Evolutionary conservation across 1,139 yeast species (phyloP).

Genomic region (Yamadazyma mexicana): DNA sequence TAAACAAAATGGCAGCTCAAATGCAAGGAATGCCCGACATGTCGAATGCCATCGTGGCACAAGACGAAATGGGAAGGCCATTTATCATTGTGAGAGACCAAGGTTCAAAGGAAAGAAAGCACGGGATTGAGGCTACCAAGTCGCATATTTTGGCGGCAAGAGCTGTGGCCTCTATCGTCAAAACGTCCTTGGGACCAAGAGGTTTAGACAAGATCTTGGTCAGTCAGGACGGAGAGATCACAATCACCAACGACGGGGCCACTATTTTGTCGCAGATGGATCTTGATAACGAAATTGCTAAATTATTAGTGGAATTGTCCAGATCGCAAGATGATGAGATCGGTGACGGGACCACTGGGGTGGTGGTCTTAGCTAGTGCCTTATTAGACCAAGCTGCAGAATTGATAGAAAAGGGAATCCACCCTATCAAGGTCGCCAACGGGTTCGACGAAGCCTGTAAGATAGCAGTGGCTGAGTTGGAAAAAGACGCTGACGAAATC

Average conservation of each 20-base stretch:
- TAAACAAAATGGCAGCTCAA: conserved; percentile 29
- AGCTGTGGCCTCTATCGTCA: conserved; percentile 89
- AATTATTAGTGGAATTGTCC: conserved; percentile 88
- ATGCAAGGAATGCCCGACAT: conserved; percentile 80
- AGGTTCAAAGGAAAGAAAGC: conserved; percentile 88
- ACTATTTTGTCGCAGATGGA: conserved; percentile 96
- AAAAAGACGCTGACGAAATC: conserved; percentile 67
- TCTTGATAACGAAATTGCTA: conserved; percentile 93
- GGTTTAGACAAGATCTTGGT: conserved; percentile 96
- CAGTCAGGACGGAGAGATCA: conserved; percentile 93
- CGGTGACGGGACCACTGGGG: conserved; percentile 99
- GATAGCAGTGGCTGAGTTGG: conserved; percentile 78
- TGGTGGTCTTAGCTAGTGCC: conserved; percentile 94
- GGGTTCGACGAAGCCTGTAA: conserved; percentile 98
- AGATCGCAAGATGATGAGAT: conserved; percentile 97
- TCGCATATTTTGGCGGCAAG: conserved; percentile 95
- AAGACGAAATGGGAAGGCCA: conserved; percentile 99
- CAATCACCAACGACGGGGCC: conserved; percentile 98
- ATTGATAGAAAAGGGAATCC: conserved; percentile 93
- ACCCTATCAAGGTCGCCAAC: conserved; percentile 94
- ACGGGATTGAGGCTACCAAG: conserved; percentile 93
- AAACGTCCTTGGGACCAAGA: conserved; percentile 93
- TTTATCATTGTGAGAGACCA: conserved; percentile 97
- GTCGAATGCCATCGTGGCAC: conserved; percentile 97
- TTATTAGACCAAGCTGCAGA: conserved; percentile 92